Evolutionary conservation across 768 basidiomycete species (phyloP), one percentile per base, ranked within the genome.

Genomic region (Trametes punicea): DNA sequence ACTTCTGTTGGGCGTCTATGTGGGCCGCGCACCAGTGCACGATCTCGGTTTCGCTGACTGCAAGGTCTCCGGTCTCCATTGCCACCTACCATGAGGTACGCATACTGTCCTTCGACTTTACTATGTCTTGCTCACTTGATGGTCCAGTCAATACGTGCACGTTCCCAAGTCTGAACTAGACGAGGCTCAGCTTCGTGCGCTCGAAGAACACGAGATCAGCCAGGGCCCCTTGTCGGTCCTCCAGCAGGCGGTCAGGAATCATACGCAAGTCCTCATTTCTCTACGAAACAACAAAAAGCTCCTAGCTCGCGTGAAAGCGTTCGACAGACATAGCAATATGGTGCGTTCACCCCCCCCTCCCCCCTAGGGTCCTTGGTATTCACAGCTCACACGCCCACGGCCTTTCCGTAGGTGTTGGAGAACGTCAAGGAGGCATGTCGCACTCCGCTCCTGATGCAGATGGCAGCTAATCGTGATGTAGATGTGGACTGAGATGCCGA

Each of bases 401-500:
- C 27, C 18, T 13, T 62, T 51, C 27, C 42, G 0, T 59, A 95
- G 93, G 93, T 96, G 16, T 79, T 98, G 57, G 96, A 98, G 75
- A 98, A 98, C 68, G 95, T 97, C 46, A 98, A 98, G 73, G 95
- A 98, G 86, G 94, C 82, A 67, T 60, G 81, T 69, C 13, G 20
- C 33, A 40, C 36, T 44, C 34, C 16, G 6, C 20, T 52, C 25
- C 46, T 31, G 11, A 41, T 31, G 27, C 26, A 20, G 3, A 31
- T 30, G 18, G 20, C 10, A 25, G 8, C 51, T 23, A 16, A 48
- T 38, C 15, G 20, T 18, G 20, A 1, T 44, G 18, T 59, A 99
- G 93, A 98, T 98, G 96, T 98, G 97, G 97, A 98, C 95, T 20
- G 97, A 99, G 71, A 72, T 87, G 44, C 97, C 97, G 18, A 98